Base-by-base conservation (phyloP, 306 rosid genomes). In the Senna siamea region DNA sequence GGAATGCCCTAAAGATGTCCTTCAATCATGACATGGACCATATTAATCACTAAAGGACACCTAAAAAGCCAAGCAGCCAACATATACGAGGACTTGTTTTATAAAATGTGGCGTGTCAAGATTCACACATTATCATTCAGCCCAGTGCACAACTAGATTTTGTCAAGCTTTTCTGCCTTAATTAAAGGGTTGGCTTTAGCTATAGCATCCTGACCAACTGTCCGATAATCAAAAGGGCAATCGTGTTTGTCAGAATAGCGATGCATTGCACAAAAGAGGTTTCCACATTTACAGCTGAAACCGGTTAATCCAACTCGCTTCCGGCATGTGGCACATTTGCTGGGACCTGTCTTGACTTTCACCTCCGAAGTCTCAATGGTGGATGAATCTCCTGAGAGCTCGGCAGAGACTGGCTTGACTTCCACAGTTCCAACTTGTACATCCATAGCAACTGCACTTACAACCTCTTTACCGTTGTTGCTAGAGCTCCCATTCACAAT, bases 151-250 rank as follows among this genome's bases (percentile, higher is more conserved):
- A 40, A 52, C 82, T 83, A 89, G 75, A 89, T 85, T 74, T 89
- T 89, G 30, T 89, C 92, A 19, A 89, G 90, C 84, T 89, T 89
- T 56, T 87, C 89, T 23, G 86, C 92, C 90, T 85, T 87, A 61
- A 87, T 77, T 9, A 85, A 60, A 28, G 92, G 96, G 69, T 89
- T 89, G 80, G 92, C 90, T 78, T 87, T 89, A 7, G 96, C 90
- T 55, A 87, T 87, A 52, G 87, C 89, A 46, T 87, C 87, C 37
- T 72, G 87, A 26, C 80, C 96, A 60, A 86, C 79, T n/a, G 78
- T 61, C 52, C 73, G 75, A 61, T 85, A 85, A 80, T 89, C 92
- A 66, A 80, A 85, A 18, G 85, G 76, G 55, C 92, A 89, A 22
- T 81, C 86, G 10, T 89, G 92, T 77, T 85, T 83, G 67, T 89